Conservation (phyloP, 192 early-diverging fungal species). For the Kickxella alabastrina region DNA sequence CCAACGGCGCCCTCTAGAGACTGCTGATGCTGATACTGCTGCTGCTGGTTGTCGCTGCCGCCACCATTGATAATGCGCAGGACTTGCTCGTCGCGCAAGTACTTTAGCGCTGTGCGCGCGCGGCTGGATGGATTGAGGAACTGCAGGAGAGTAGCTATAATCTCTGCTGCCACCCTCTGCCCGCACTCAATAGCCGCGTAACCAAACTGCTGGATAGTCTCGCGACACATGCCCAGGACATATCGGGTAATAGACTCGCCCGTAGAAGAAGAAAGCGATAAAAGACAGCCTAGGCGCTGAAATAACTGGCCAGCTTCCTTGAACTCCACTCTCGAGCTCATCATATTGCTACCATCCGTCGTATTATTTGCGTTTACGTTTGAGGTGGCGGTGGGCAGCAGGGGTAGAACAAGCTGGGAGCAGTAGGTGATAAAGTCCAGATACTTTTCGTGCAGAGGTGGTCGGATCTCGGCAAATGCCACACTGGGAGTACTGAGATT, state of each 20-base stretch:
- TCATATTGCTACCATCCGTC: neutral
- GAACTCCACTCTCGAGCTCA: neutral
- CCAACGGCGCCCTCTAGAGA: too few relatives aligned
- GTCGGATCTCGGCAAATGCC: neutral
- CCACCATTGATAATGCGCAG: too few relatives aligned
- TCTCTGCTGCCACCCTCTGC: conserved; percentile 3
- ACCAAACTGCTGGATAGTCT: conserved; percentile 24
- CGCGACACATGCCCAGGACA: conserved; percentile 8
- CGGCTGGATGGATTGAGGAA: conserved; percentile 20
- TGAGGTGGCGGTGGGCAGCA: too few relatives aligned
- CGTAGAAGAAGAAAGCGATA: conserved; percentile 3
- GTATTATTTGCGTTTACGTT: too few relatives aligned
- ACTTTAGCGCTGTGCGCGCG: conserved; percentile 24
- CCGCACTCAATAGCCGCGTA: conserved; percentile 29
- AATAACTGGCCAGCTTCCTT: conserved; percentile 17
- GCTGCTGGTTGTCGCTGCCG: neutral
- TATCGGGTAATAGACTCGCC: conserved; percentile 1
- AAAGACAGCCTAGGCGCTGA: conserved; percentile 12
- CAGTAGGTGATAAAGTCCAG: conserved; percentile 21
- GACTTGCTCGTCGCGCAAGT: conserved; percentile 32
- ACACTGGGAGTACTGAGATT: neutral
- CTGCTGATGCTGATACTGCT: too few relatives aligned
- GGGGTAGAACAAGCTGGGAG: conserved; percentile 5
- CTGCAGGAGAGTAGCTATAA: conserved; percentile 16
- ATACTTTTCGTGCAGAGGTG: conserved; percentile 15